A percentile compares a stretch with the other conserved stretches of the same genome.
phyloP scores from a whole-genome alignment of 352 stramenopile genomes.

The Vaucheria bursata region DNA sequence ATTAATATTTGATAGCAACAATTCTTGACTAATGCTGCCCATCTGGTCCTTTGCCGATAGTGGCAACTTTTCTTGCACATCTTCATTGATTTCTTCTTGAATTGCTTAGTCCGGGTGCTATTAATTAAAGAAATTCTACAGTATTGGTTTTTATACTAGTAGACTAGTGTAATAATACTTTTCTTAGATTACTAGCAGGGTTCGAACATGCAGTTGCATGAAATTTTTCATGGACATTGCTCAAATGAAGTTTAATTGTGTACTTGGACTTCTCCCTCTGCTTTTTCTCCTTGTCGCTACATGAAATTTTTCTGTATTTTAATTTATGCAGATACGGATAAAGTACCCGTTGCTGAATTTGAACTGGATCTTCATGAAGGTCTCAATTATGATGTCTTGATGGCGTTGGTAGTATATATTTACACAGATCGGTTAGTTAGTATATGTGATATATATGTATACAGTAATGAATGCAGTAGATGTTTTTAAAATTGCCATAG shows the following conservation, averaged over 20 bases:
- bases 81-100: too few relatives aligned
- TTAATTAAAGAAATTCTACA: too few relatives aligned
- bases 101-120: too few relatives aligned
- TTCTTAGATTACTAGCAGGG: neutral
- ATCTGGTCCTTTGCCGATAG: too few relatives aligned
- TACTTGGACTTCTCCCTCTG: too few relatives aligned
- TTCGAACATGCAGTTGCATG: neutral
- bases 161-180: neutral
- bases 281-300: neutral
- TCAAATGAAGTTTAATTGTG: too few relatives aligned
- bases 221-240: too few relatives aligned
- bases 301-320: neutral
- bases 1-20: too few relatives aligned
- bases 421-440: constrained; percentile 3
- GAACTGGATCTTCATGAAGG: neutral
- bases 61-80: too few relatives aligned
- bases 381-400: neutral
- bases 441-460: neutral
- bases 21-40: too few relatives aligned
- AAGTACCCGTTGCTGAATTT: neutral
- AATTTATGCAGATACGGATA: neutral
- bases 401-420: neutral
- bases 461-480: neutral
- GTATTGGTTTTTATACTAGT: neutral
- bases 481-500: too few relatives aligned